phyloP scores from a whole-genome alignment of 768 basidiomycete species.

The Tylopilus felleus region DNA sequence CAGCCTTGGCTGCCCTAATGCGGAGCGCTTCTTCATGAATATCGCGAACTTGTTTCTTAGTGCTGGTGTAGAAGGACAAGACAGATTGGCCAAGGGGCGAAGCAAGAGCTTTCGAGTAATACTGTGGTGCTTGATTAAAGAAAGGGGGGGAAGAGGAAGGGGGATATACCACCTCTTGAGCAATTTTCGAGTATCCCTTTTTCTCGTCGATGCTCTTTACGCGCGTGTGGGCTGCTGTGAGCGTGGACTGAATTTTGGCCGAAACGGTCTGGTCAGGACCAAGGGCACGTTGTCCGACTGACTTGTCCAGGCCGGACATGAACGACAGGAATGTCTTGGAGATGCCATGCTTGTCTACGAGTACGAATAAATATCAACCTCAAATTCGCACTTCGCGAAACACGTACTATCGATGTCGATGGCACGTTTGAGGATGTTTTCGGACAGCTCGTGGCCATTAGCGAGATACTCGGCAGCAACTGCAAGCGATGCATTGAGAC shows the following conservation, averaged over 20 bases:
- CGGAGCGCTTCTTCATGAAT: constrained; percentile 92
- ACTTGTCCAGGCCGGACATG: constrained; percentile 67
- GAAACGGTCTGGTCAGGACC: constrained; percentile 83
- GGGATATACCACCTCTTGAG: constrained; percentile 60
- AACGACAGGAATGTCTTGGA: constrained; percentile 81
- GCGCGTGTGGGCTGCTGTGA: constrained; percentile 63
- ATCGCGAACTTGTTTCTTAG: constrained; percentile 83
- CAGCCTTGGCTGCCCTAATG: constrained; percentile 62
- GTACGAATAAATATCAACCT: not conserved
- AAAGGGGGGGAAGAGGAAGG: not conserved
- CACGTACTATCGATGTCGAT: constrained; percentile 72
- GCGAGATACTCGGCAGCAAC: constrained; percentile 95
- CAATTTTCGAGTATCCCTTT: constrained; percentile 68
- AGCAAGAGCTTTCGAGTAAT: constrained; percentile 72
- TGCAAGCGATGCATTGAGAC: constrained; percentile 22
- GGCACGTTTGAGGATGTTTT: constrained; percentile 71
- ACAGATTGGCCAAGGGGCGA: constrained; percentile 79
- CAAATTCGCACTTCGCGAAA: not conserved
- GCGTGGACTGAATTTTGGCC: constrained; percentile 61
- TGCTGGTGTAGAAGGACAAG: constrained; percentile 77
- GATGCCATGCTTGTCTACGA: constrained; percentile 77
- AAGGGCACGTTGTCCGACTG: constrained; percentile 64
- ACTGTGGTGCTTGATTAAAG: constrained; percentile 41
- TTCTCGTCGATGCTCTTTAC: constrained; percentile 78
- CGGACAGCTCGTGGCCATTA: constrained; percentile 79